A percentile compares a stretch with the other conserved stretches of the same genome.
These are phyloP conservation scores for Hysterangium stoloniferum DNA, from an alignment of 768 basidiomycete species.

Conservation along the genomic window DNA sequence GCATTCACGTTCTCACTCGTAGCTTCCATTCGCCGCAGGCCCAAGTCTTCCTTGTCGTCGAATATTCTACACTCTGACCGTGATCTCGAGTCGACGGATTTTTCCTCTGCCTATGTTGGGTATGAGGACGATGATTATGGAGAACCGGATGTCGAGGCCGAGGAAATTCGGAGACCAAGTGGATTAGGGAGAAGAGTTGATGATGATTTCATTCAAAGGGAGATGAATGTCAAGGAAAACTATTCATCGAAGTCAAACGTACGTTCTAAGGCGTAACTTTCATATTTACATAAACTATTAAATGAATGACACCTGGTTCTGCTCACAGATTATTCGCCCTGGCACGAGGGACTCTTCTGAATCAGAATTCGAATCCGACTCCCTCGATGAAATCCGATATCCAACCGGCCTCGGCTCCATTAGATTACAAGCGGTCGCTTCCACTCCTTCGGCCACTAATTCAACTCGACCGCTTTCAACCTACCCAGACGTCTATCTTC, in stretches of 20 bases:
- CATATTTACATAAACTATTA: too few species aligned
- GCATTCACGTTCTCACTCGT: slow-evolving; percentile 5
- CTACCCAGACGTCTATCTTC: slow-evolving; percentile 7
- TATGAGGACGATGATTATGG: slow-evolving; percentile 11
- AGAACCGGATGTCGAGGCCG: slow-evolving; percentile 9
- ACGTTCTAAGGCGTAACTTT: too few species aligned
- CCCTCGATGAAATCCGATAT: slow-evolving; percentile 9
- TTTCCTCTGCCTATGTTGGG: not conserved
- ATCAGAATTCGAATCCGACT: too few species aligned
- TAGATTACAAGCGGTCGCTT: slow-evolving; percentile 1
- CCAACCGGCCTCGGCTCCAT: slow-evolving; percentile 9
- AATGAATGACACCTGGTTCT: too few species aligned
- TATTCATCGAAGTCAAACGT: too few species aligned
- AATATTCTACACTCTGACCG: not conserved
- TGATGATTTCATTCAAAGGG: not conserved
- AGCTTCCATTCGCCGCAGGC: slow-evolving; percentile 3
- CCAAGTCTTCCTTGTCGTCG: too few species aligned
- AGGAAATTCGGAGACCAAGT: slow-evolving; percentile 11
- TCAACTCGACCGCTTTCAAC: slow-evolving; percentile 2
- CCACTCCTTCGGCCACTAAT: not conserved
- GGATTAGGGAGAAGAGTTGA: slow-evolving; percentile 3
- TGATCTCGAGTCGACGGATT: too few species aligned
- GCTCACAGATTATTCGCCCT: too few species aligned
- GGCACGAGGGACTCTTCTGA: too few species aligned
- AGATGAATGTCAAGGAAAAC: not conserved